Evolutionary conservation across 1,284 basidiomycete species (phyloP).

Genomic region (Pseudozyma flocculosa): DNA sequence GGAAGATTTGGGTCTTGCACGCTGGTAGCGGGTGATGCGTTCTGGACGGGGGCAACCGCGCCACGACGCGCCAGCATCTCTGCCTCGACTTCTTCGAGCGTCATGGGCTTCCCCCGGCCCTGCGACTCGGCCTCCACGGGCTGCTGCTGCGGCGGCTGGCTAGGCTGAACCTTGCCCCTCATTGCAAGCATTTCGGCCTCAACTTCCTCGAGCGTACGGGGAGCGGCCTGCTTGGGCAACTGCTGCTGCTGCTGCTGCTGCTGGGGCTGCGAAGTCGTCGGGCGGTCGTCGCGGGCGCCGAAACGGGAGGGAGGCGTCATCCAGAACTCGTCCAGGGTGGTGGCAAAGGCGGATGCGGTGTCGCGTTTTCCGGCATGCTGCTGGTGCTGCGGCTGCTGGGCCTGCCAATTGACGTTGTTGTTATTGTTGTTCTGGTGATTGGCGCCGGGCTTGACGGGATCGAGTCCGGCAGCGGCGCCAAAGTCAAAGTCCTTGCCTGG

Average conservation of each 20-base stretch:
- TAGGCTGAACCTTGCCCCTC: conserved; percentile 22
- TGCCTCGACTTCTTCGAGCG: conserved; percentile 88
- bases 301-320: conserved; percentile 35
- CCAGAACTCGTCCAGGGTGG: conserved; percentile 57
- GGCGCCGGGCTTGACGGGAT: background rate
- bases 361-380: conserved; percentile 35
- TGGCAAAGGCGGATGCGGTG: conserved; percentile 41
- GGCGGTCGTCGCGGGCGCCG: conserved; percentile 28
- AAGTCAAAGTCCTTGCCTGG: conserved; percentile 93
- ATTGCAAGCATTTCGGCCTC: conserved; percentile 58
- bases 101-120: conserved; percentile 64
- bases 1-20: background rate
- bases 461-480: conserved; percentile 55
- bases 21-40: background rate
- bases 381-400: conserved; percentile 17
- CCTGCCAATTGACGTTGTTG: conserved; percentile 6
- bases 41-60: background rate
- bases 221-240: conserved; percentile 21
- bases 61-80: conserved; percentile 63
- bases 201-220: conserved; percentile 58
- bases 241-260: conserved; percentile 20
- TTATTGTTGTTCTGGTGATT: conserved; percentile 5
- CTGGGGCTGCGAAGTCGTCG: conserved; percentile 16
- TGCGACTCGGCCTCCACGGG: conserved; percentile 26
- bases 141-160: conserved; percentile 1